phyloP scores from a whole-genome alignment of 805 yeast genomes.

The Brettanomyces anomalus region DNA sequence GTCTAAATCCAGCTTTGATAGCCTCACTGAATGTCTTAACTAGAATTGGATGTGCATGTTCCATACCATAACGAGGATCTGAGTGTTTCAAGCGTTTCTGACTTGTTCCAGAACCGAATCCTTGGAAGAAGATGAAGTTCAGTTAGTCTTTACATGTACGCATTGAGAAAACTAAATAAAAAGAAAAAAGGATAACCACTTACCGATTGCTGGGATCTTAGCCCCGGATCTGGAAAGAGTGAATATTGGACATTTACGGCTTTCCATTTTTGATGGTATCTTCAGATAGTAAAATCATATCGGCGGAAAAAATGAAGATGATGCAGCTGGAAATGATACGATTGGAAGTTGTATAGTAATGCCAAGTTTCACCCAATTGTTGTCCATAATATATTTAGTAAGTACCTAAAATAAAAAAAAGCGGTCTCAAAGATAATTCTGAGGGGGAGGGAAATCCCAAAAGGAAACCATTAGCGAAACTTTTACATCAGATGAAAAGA shows the following conservation, averaged over 20 bases:
- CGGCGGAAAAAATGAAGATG: too few species aligned
- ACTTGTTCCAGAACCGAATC: constrained; percentile 50
- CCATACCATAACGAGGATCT: constrained; percentile 11
- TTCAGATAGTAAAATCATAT: too few species aligned
- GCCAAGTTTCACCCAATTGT: too few species aligned
- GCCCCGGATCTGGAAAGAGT: constrained; percentile 21
- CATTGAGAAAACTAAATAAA: constrained; percentile 7
- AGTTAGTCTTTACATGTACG: constrained; percentile 19
- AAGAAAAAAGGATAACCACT: background rate
- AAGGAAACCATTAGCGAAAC: too few species aligned
- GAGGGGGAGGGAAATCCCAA: too few species aligned
- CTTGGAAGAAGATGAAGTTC: constrained; percentile 4
- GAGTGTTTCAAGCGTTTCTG: constrained; percentile 34
- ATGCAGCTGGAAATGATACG: too few species aligned
- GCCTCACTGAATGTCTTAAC: constrained; percentile 39
- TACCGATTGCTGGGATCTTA: constrained; percentile 32
- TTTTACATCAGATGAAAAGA: background rate
- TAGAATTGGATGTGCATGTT: constrained; percentile 27
- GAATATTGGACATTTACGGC: constrained; percentile 14
- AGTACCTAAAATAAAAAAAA: too few species aligned
- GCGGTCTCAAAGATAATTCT: too few species aligned
- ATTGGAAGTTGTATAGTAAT: too few species aligned
- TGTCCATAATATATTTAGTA: too few species aligned
- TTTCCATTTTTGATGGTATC: too few species aligned
- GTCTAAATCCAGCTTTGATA: constrained; percentile 43